Conservation (phyloP, 1,284 basidiomycete genomes). For the Ceratobasidium sp. region DNA sequence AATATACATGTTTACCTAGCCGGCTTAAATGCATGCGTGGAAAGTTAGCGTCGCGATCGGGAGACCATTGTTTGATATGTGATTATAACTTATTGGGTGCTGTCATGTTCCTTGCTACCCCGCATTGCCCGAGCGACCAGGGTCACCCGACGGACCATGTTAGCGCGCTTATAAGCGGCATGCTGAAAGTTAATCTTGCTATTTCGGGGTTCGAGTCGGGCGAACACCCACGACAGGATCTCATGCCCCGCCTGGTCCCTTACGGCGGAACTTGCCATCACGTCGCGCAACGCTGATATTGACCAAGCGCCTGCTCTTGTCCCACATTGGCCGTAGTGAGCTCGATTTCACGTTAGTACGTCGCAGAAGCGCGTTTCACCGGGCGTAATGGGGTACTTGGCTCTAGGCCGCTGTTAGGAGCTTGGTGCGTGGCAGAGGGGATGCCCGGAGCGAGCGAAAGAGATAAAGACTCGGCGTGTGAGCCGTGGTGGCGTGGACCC, state of each 20-base stretch:
- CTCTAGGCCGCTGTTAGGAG: slow-evolving; percentile 45
- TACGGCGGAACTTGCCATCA: slow-evolving; percentile 5
- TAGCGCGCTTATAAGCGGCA: neutral
- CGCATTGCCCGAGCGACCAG: slow-evolving; percentile 45
- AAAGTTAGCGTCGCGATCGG: neutral
- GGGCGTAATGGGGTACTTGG: neutral
- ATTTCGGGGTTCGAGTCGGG: neutral
- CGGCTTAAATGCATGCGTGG: neutral
- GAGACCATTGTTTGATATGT: slow-evolving; percentile 42
- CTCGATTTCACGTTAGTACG: slow-evolving; percentile 11
- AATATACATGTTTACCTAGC: neutral
- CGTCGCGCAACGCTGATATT: neutral
- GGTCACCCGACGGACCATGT: slow-evolving; percentile 12
- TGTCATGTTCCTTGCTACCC: neutral
- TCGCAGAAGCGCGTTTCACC: slow-evolving; percentile 12
- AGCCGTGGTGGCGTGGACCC: slow-evolving; percentile 10
- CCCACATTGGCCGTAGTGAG: slow-evolving; percentile 8
- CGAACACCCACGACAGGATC: slow-evolving; percentile 8
- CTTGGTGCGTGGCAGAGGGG: neutral
- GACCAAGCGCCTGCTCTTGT: neutral
- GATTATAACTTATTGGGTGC: slow-evolving; percentile 46
- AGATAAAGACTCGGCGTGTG: slow-evolving; percentile 20
- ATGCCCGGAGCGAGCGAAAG: slow-evolving; percentile 1
- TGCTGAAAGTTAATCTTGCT: neutral
- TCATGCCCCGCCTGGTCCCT: slow-evolving; percentile 6